Evolutionary conservation across 495 filamentous ascomycete genomes (phyloP), one percentile per base, ranked within the genome.

Genomic region (Penicilliopsis zonata): DNA sequence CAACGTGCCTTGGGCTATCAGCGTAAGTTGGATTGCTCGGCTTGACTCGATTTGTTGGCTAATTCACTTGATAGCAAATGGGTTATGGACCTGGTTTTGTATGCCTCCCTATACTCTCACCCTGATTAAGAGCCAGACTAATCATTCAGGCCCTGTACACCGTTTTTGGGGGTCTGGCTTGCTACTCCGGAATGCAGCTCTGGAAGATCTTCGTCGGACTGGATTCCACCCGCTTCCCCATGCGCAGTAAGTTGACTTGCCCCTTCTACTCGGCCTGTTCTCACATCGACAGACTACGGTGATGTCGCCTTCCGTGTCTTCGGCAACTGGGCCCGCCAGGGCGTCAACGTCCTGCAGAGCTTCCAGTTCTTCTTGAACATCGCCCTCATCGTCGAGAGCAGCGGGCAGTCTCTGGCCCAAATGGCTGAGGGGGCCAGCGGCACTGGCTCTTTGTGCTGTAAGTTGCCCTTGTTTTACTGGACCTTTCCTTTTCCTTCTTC

Each of bases 321-420:
- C 34, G 74, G 74, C 2, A 35, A 46, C 7, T 53, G 50, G 37
- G 48, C 64, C n/a, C 70, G 72, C 10, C 51, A 74, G 38, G 37
- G 62, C 7, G 51, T 74, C 49, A 78, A 77, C 38, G 35, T 75
- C 38, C 36, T 67, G 4, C 63, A 76, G 40, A 57, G 63, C 7
- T 42, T 76, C 37, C 67, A 70, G 33, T 45, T 72, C 9, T 36
- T 78, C 13, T 50, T 74, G 15, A 65, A 64, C 18, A 70, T 78
- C 18, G 61, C 65, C 3, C 46, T 74, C 25, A 53, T 77, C 22
- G 63, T 76, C 25, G 59, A 76, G 21, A 50, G 53, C 33, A 72
- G 70, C 24, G 73, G 71, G 2, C 58, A 70, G 37, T n/a, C n/a
- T n/a, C 58, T 79, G 30, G 68, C 65, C n/a, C 69, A 77, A 40